Percentiles rank a stretch among this genome's conserved stretches.
Conservation (phyloP, 139 green algal genomes). For the Chlorella sp. region DNA sequence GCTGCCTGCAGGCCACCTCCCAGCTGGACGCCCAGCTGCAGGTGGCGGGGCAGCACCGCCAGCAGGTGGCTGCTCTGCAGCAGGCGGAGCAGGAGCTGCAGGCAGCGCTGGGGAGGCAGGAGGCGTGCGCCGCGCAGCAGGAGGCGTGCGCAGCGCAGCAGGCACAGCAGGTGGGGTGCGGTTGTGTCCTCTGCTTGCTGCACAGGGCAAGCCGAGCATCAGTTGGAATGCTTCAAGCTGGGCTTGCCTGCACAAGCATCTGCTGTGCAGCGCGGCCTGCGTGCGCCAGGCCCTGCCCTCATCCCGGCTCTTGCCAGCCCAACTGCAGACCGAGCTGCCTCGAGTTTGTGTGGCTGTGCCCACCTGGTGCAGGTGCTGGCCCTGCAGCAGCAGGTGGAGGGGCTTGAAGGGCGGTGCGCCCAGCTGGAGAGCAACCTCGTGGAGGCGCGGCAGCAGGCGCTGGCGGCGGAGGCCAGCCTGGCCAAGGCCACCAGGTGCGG, state of each 20-base stretch:
- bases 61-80: background rate
- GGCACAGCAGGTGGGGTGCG: background rate
- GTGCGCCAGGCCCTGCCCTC: too few relatives aligned
- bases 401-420: background rate
- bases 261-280: too few relatives aligned
- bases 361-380: background rate
- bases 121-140: background rate
- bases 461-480: constrained; percentile 11
- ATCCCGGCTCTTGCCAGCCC: too few relatives aligned
- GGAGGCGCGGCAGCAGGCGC: background rate
- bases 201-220: too few relatives aligned
- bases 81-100: constrained; percentile 10
- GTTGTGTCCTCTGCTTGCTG: background rate
- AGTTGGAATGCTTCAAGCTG: background rate
- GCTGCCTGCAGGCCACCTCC: background rate
- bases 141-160: background rate
- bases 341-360: too few relatives aligned
- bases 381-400: background rate
- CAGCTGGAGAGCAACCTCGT: constrained; percentile 9
- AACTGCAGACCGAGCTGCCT: too few relatives aligned
- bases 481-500: constrained; percentile 16
- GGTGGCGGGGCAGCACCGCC: constrained; percentile 24
- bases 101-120: background rate
- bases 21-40: constrained; percentile 21
- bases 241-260: background rate